A percentile compares a stretch with the other conserved stretches of the same genome.
phyloP scores from a whole-genome alignment of 805 yeast genomes.

The Kluyveromyces siamensis region DNA sequence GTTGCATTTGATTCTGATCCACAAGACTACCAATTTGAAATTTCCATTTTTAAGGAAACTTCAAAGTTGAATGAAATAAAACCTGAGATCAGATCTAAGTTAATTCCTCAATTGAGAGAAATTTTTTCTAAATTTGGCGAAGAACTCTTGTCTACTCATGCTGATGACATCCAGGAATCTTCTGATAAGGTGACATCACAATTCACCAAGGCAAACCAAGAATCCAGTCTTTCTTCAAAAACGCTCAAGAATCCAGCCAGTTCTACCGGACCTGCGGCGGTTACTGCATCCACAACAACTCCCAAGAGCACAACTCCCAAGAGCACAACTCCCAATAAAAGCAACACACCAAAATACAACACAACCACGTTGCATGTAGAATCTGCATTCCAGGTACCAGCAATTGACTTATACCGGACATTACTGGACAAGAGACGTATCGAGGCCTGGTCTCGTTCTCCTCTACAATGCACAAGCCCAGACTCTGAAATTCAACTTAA shows the following conservation, averaged over 20 bases:
- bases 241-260: neutral
- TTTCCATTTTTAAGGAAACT: slow-evolving; percentile 49
- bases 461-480: slow-evolving; percentile 35
- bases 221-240: slow-evolving; percentile 13
- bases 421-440: slow-evolving; percentile 69
- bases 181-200: slow-evolving; percentile 52
- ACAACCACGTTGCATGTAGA: slow-evolving; percentile 72
- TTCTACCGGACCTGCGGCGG: slow-evolving; percentile 4
- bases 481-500: slow-evolving; percentile 41
- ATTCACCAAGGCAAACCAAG: slow-evolving; percentile 44
- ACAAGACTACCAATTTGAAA: slow-evolving; percentile 79
- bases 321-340: neutral
- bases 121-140: slow-evolving; percentile 58
- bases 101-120: slow-evolving; percentile 65
- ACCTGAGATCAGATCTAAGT: slow-evolving; percentile 39
- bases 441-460: slow-evolving; percentile 84
- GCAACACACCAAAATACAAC: slow-evolving; percentile 56
- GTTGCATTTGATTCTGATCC: slow-evolving; percentile 84
- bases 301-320: slow-evolving; percentile 4
- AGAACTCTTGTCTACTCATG: slow-evolving; percentile 67
- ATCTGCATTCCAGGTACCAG: slow-evolving; percentile 77
- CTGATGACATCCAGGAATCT: slow-evolving; percentile 80
- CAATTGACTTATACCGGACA: slow-evolving; percentile 75
- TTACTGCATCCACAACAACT: slow-evolving; percentile 10
- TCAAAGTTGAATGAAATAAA: slow-evolving; percentile 43